Conservation (phyloP, 306 rosid species). For the Casuarina cunninghamiana region DNA sequence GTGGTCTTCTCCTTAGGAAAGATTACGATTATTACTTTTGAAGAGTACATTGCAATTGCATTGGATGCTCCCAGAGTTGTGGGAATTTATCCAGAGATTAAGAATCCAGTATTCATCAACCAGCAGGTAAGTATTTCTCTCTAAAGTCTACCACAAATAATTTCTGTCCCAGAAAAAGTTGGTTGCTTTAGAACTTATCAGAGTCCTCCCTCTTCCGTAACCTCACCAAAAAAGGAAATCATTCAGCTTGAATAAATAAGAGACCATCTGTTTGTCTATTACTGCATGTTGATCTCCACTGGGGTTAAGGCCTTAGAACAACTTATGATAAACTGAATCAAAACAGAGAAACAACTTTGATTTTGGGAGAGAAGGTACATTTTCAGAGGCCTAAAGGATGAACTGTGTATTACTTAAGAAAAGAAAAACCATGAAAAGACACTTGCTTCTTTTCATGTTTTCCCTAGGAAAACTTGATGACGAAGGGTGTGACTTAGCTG, state of each 20-base stretch:
- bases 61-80: constrained; percentile 82
- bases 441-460: not conserved
- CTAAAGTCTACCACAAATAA: constrained; percentile 14
- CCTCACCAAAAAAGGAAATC: not conserved
- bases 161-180: constrained; percentile 1
- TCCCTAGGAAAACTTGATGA: not conserved
- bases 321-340: constrained; percentile 3
- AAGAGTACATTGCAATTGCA: constrained; percentile 84
- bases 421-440: not conserved
- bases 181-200: not conserved
- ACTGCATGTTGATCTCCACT: not conserved
- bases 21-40: constrained; percentile 74
- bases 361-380: not conserved
- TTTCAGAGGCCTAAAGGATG: constrained; percentile 2
- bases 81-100: constrained; percentile 97
- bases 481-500: not conserved
- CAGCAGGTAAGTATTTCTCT: constrained; percentile 68
- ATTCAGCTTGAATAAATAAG: not conserved
- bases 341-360: constrained; percentile 10
- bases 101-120: constrained; percentile 78
- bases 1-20: constrained; percentile 58
- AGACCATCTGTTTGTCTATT: not conserved
- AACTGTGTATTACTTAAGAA: not conserved
- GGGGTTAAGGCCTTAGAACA: not conserved
- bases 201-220: not conserved